Percentiles rank a stretch among this genome's conserved stretches.
Conservation (phyloP, 2,329 filamentous ascomycete species). For the Proliferodiscus dingleyae region DNA sequence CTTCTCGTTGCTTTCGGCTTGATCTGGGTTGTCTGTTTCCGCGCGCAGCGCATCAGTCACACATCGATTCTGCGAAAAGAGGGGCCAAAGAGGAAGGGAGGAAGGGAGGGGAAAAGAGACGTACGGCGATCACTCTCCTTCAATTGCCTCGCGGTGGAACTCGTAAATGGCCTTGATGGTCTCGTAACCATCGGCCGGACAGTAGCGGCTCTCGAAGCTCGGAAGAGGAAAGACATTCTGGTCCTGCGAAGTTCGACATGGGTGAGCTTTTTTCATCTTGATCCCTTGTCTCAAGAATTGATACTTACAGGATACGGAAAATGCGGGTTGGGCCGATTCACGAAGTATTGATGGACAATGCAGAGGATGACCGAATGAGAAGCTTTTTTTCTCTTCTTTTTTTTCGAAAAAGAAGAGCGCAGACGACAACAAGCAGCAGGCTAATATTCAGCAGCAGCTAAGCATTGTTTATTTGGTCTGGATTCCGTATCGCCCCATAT, state of each 20-base stretch:
- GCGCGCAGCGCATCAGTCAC: neutral
- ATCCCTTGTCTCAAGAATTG: neutral
- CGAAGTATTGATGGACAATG: too few species aligned
- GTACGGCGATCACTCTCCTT: slow-evolving; percentile 30
- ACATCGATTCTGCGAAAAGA: neutral
- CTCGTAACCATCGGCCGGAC: neutral
- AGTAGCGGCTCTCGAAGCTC: slow-evolving; percentile 15
- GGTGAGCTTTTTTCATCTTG: neutral
- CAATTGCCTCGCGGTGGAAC: slow-evolving; percentile 16
- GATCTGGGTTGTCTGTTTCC: slow-evolving; percentile 22
- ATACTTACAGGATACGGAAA: neutral
- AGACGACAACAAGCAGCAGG: too few species aligned
- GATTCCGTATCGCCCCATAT: too few species aligned
- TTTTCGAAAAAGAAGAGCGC: too few species aligned
- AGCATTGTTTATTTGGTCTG: too few species aligned
- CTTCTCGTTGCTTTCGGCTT: slow-evolving; percentile 43
- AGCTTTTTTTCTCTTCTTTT: too few species aligned
- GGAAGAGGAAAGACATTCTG: slow-evolving; percentile 35
- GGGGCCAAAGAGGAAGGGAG: neutral
- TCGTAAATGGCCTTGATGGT: slow-evolving; percentile 16
- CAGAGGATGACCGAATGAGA: too few species aligned
- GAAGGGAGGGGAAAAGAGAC: slow-evolving; percentile 11
- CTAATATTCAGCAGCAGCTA: too few species aligned
- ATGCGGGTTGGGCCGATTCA: too few species aligned
- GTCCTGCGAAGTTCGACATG: neutral